These are phyloP conservation scores for Pseudozyma sp. DNA, from an alignment of 1,284 basidiomycete species.

Conservation along the genomic window DNA sequence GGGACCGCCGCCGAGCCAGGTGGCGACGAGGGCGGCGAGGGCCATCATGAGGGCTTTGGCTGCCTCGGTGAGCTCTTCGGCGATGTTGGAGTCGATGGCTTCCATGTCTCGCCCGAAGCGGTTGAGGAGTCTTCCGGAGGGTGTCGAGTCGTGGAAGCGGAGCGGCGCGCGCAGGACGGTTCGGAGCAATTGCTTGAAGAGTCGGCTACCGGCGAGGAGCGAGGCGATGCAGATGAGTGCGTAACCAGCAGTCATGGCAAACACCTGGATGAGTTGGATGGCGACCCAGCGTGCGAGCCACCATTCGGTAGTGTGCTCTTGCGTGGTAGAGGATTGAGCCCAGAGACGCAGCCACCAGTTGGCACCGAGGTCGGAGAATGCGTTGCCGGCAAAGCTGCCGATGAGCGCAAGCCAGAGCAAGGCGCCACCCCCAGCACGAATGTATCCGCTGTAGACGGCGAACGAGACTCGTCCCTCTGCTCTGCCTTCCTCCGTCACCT, in stretches of 20 bases:
- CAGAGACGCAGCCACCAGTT: conserved; percentile 40
- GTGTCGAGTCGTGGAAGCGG: conserved; percentile 84
- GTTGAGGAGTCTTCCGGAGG: conserved; percentile 85
- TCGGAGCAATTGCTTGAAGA: conserved; percentile 74
- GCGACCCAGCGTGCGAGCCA: conserved; percentile 76
- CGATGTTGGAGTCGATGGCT: conserved; percentile 80
- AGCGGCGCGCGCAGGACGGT: conserved; percentile 77
- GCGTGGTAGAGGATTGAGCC: conserved; percentile 7
- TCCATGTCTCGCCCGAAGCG: conserved; percentile 80
- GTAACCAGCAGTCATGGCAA: conserved; percentile 75
- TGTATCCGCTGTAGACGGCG: conserved; percentile 40
- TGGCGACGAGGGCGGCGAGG: conserved; percentile 73
- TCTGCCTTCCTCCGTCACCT: conserved; percentile 33
- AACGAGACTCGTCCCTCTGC: conserved; percentile 34
- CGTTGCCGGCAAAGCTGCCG: conserved; percentile 10
- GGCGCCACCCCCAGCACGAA: conserved; percentile 30
- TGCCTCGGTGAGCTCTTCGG: conserved; percentile 64
- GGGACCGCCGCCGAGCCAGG: conserved; percentile 77
- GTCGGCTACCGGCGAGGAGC: conserved; percentile 76
- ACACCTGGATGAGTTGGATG: conserved; percentile 78
- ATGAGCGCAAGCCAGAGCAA: conserved; percentile 34
- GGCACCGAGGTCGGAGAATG: conserved; percentile 26
- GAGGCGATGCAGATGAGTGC: conserved; percentile 75
- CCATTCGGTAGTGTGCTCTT: conserved; percentile 59
- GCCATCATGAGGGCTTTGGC: conserved; percentile 51